Evolutionary conservation across 2,329 filamentous ascomycete genomes (phyloP), one percentile per base, ranked within the genome.

Genomic region (Hypoxylon sp.): DNA sequence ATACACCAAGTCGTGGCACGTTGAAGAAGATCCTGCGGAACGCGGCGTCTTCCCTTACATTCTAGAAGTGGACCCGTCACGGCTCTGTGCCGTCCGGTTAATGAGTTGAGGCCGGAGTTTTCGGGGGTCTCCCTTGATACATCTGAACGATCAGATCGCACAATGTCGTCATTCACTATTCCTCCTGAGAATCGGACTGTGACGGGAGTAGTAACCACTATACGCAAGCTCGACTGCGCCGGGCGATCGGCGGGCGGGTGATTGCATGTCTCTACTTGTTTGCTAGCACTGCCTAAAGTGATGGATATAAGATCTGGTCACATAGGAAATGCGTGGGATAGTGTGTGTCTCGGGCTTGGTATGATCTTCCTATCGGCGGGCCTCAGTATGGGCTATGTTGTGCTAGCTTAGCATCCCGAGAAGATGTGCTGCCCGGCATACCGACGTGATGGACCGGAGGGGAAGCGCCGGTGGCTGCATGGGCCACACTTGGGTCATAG

Each of bases 401-500:
- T 60, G 58, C 39, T 66, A 53, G 54, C 51, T 54, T 48, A 11
- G 48, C 35, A 62, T 27, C 44, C 57, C 54, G 47, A 55, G 48
- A 60, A 32, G 48, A 51, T 42, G 50, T 56, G 44, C 31, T 46
- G n/a, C 51, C 55, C 55, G 55, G 51, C 24, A 52, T 39, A 44
- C 62, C 54, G 64, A 57, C 27, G 60, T 58, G 32, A 31, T 48
- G 47, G 54, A 10, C 46, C 39, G 11, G 51, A 61, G 24, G 35
- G 37, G 37, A 11, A 51, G 35, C 19, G 53, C 29, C 39, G 53
- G 47, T 24, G 2, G 31, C 42, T 44, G 29, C 65, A 65, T 65
- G 68, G 64, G 50, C 60, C 11, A 65, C 62, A 54, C 60, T 59
- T 60, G 57, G 35, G 6, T n/a, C 50, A 17, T 53, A 55, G 44